These are phyloP conservation scores for Digitaria exilis DNA, from an alignment of 202 grass and related monocot genomes.

Conservation along the genomic window DNA sequence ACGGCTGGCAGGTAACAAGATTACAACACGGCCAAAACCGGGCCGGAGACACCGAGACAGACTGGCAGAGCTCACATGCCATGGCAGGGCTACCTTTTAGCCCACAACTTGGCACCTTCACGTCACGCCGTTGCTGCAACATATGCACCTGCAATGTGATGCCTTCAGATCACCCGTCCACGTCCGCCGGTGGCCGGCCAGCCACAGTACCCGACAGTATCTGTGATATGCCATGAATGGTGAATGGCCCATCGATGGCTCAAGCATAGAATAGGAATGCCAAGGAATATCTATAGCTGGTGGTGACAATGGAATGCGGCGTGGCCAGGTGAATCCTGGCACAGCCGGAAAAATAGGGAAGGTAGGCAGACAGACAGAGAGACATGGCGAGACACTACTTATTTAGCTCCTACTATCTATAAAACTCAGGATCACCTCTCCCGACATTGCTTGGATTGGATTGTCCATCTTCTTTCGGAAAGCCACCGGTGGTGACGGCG, in stretches of 20 bases:
- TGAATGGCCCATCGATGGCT: neutral
- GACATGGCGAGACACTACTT: constrained; percentile 16
- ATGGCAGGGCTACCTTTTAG: too few species aligned
- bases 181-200: neutral
- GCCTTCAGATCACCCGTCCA: constrained; percentile 1
- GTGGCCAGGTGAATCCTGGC: constrained; percentile 12
- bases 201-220: neutral
- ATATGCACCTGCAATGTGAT: neutral
- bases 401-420: constrained; percentile 43
- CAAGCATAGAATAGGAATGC: neutral
- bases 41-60: constrained; percentile 20
- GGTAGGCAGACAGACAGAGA: neutral
- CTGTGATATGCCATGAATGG: constrained; percentile 10
- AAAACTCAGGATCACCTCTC: constrained; percentile 24
- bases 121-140: neutral
- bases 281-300: constrained; percentile 20
- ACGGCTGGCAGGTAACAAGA: neutral
- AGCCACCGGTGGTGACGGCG: too few species aligned
- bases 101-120: neutral
- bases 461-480: neutral
- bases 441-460: constrained; percentile 9
- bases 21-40: constrained; percentile 13
- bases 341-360: constrained; percentile 6
- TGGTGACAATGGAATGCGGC: neutral
- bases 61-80: constrained; percentile 51